phyloP scores from a whole-genome alignment of 768 basidiomycete genomes.

The Pisolithus tinctorius region DNA sequence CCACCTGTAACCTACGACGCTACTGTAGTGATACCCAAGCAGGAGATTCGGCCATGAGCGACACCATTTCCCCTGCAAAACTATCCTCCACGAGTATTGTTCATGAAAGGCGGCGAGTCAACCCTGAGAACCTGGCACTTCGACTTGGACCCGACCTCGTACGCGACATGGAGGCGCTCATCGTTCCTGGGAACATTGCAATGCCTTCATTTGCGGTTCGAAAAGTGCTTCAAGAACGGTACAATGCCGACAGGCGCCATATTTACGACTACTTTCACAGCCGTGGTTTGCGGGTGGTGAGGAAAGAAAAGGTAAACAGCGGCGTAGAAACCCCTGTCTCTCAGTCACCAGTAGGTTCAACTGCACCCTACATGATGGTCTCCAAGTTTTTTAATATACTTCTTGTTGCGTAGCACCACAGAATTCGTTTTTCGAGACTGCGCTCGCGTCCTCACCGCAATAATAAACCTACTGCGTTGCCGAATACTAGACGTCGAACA shows the following conservation, averaged over 20 bases:
- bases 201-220: slow-evolving; percentile 72
- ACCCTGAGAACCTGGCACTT: slow-evolving; percentile 62
- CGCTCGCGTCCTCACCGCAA: too few species aligned
- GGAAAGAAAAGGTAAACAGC: slow-evolving; percentile 42
- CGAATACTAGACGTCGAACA: slow-evolving; percentile 9
- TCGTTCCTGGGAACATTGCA: slow-evolving; percentile 58
- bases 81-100: slow-evolving; percentile 4
- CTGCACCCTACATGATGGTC: too few species aligned
- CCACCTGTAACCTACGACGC: too few species aligned
- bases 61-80: too few species aligned
- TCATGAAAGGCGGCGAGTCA: slow-evolving; percentile 43
- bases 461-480: too few species aligned
- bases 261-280: slow-evolving; percentile 77
- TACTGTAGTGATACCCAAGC: too few species aligned
- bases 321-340: neutral
- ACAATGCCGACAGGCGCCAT: slow-evolving; percentile 63
- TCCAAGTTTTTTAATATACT: too few species aligned
- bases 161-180: slow-evolving; percentile 65
- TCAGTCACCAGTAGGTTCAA: too few species aligned
- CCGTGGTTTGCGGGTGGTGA: slow-evolving; percentile 54
- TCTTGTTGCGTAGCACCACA: too few species aligned
- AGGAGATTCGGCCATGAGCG: too few species aligned
- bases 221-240: slow-evolving; percentile 64
- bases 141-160: slow-evolving; percentile 62
- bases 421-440: too few species aligned